A percentile compares a stretch with the other conserved stretches of the same genome.
phyloP scores from a whole-genome alignment of 257 asterid species.

The Echium plantagineum region DNA sequence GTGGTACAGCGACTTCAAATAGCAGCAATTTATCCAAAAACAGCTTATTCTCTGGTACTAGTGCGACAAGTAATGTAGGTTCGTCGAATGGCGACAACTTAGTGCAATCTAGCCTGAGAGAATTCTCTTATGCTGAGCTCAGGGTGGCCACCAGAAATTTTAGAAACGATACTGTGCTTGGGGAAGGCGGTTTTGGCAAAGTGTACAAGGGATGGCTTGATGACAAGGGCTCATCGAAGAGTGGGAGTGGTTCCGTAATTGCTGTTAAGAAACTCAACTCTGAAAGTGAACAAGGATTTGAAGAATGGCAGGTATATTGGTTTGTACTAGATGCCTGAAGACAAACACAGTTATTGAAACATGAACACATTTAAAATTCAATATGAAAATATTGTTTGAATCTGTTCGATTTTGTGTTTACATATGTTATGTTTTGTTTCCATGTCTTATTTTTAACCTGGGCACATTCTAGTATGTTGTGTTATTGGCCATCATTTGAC shows the following conservation, averaged over 20 bases:
- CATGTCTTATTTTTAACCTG: too few relatives aligned
- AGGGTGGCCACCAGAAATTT: conserved; percentile 61
- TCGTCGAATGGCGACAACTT: conserved; percentile 33
- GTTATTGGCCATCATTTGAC: background rate
- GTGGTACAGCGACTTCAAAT: conserved; percentile 12
- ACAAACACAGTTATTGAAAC: too few relatives aligned
- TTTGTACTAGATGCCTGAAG: too few relatives aligned
- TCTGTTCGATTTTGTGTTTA: too few relatives aligned
- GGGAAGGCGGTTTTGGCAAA: conserved; percentile 94
- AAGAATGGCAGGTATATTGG: conserved; percentile 66
- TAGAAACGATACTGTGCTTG: conserved; percentile 58
- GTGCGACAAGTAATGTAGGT: conserved; percentile 10
- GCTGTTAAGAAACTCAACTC: conserved; percentile 77
- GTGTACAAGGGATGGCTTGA: conserved; percentile 91
- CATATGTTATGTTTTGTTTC: too few relatives aligned
- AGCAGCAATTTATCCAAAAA: conserved; percentile 18
- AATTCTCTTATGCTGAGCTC: conserved; percentile 50
- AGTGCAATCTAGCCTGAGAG: conserved; percentile 46
- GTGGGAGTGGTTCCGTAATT: conserved; percentile 31
- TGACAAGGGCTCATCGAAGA: conserved; percentile 30
- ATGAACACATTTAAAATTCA: too few relatives aligned
- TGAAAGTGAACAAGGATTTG: conserved; percentile 60
- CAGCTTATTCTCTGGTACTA: conserved; percentile 19
- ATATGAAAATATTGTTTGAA: too few relatives aligned
- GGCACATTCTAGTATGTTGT: too few relatives aligned